Conservation (phyloP, 1,284 basidiomycete genomes). For the Pseudomicrostroma phylloplanum region DNA sequence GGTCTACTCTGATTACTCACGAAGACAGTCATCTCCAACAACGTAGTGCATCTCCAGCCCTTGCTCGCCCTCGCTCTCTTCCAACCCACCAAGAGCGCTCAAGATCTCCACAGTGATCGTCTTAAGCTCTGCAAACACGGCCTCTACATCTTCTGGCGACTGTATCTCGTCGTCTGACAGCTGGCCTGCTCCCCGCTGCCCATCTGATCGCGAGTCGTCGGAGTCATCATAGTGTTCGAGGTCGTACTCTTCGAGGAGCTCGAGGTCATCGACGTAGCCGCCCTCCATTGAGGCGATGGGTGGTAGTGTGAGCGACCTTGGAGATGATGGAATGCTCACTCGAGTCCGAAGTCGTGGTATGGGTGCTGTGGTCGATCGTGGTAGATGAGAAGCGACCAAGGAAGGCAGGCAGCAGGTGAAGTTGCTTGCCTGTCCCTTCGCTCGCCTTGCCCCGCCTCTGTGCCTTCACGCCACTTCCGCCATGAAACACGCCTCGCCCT, state of each 20-base stretch:
- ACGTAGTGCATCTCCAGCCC: constrained; percentile 21
- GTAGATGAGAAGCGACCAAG: too few species aligned
- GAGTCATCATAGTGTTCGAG: constrained; percentile 11
- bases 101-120: constrained; percentile 37
- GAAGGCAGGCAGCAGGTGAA: too few species aligned
- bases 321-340: too few species aligned
- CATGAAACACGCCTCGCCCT: too few species aligned
- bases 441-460: too few species aligned
- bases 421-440: too few species aligned
- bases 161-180: constrained; percentile 14
- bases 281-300: too few species aligned
- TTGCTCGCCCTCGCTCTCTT: constrained; percentile 27
- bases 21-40: constrained; percentile 42
- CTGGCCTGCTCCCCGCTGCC: constrained; percentile 15
- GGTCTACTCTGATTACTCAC: too few species aligned
- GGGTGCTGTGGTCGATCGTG: too few species aligned
- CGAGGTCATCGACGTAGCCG: constrained; percentile 27
- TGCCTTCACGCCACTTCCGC: too few species aligned
- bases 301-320: too few species aligned
- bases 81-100: constrained; percentile 45
- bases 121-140: constrained; percentile 28
- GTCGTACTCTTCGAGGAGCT: constrained; percentile 24
- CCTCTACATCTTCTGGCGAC: constrained; percentile 18
- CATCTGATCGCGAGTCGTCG: constrained; percentile 18
- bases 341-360: too few species aligned